phyloP scores from a whole-genome alignment of 2,329 filamentous ascomycete genomes.

The Elsinoe fawcettii region DNA sequence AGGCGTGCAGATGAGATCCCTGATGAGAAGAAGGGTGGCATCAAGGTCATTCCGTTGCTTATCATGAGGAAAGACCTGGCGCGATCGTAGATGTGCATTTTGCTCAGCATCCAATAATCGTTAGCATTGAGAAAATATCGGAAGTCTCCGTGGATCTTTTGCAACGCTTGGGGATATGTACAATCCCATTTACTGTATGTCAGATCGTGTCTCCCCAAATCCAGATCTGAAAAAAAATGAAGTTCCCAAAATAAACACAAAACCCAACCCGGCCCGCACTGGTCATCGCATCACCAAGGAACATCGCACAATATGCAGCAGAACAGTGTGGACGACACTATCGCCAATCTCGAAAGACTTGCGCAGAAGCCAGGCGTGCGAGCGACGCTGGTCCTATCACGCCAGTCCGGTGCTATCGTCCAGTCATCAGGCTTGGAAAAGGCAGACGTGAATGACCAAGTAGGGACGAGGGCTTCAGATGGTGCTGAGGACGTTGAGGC shows the following conservation, averaged over 20 bases:
- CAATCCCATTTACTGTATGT: too few relatives aligned
- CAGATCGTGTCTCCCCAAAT: too few relatives aligned
- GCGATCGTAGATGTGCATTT: not conserved
- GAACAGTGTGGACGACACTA: constrained; percentile 46
- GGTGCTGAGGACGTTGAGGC: constrained; percentile 21
- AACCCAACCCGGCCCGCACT: too few relatives aligned
- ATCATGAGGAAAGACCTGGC: not conserved
- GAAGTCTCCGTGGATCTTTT: too few relatives aligned
- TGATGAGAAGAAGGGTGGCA: not conserved
- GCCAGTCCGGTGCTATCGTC: constrained; percentile 63
- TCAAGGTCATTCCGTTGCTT: not conserved
- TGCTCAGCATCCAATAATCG: too few relatives aligned
- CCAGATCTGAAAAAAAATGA: too few relatives aligned
- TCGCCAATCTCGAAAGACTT: constrained; percentile 59
- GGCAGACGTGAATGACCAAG: constrained; percentile 45
- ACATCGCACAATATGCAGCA: constrained; percentile 22
- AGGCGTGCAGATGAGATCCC: not conserved
- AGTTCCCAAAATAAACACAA: not conserved
- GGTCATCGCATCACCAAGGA: not conserved
- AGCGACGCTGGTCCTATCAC: constrained; percentile 67
- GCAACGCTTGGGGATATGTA: too few relatives aligned
- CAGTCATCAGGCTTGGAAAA: constrained; percentile 65
- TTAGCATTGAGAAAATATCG: too few relatives aligned
- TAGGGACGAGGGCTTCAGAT: constrained; percentile 19
- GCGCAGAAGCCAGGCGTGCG: constrained; percentile 73